Evolutionary conservation across 192 early-diverging fungal genomes (phyloP), one percentile per base, ranked within the genome.

Genomic region (Backusella luteola): DNA sequence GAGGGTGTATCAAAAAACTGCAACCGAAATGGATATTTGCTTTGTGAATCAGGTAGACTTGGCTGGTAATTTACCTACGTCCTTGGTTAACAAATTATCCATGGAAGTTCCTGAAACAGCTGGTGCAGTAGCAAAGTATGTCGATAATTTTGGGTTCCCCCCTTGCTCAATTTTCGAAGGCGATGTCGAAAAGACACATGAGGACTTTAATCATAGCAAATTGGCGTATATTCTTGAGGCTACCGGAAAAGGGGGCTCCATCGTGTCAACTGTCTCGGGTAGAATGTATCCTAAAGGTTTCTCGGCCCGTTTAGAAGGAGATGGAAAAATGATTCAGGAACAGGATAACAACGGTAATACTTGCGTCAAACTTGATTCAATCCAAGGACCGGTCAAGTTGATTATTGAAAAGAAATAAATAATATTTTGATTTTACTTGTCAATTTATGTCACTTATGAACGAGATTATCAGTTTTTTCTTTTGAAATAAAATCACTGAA

Each of bases 31-130:
- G 17, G 21, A 11, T 6, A 75, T 89, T 21, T 77, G 76, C 1
- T 89, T 84, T 76, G 75, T 89, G 19, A 84, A 83, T n/a, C 87
- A 88, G 70, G 76, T 85, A 12, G 87, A 89, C 76, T 81, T 89
- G 69, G 77, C 80, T 44, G 88, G 85, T 1, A 80, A 77, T 6
- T 73, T 87, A 21, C 85, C 88, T 11, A 68, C 71, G 2, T 77
- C 85, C 6, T 84, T 89, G 17, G 73, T 88, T 39, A 85, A 84
- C 26, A 79, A 77, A 15, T 39, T 88, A 2, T 67, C 78, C 4
- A 46, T 81, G 26, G 82, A 86, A 67, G 84, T 85, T 66, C 86
- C 86, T 70, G 73, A 82, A 34, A 79, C 80, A 23, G 81, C 86
- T 46, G 75, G 78, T 46, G 82, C 84, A 8, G 77, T 89, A 34